Evolutionary conservation across 306 rosid genomes (phyloP), one percentile per base, ranked within the genome.

Genomic region (Notholithocarpus densiflorus): DNA sequence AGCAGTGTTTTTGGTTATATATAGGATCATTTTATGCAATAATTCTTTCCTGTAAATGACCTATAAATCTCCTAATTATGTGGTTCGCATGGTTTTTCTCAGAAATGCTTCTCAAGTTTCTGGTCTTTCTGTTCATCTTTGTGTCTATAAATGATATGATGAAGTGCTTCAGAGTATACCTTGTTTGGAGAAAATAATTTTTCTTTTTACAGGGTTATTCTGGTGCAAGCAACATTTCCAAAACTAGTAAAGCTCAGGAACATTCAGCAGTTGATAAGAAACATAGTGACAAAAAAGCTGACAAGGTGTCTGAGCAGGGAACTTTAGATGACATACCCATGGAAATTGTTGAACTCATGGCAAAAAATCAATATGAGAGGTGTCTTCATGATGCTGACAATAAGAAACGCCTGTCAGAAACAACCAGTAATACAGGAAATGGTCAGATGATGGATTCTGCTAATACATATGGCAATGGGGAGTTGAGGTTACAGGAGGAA

Each of bases 261-360:
- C 82, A 79, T 68, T 73, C 84, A 51, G 83, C 84, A 34, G 37
- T 73, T 71, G 71, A 54, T 76, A 79, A 88, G 76, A 87, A 79
- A 75, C 84, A 83, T 57, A 68, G 81, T 78, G 82, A 87, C 60
- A 88, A 81, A 71, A 82, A 82, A 74, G 53, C 77, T 54, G 89
- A 85, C 75, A 56, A 68, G 74, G 84, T 45, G 61, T 79, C 93
- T 72, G 93, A 93, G 74, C 81, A 81, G 24, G 97, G 92, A 71
- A 73, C 88, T 75, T 77, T 56, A 18, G 98, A 96, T 84, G 99
- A 89, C 79, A 90, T 93, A 65, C 98, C 96, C 27, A 93, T 90
- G 98, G 99, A 95, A 82, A 91, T 96, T 71, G 96, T 93, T 34
- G 99, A 96, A 84, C 92, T 93, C 73, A 82, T 96, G 97, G 98